Conservation (phyloP, 106 monocot genomes). For the Dendrobium catenatum region DNA sequence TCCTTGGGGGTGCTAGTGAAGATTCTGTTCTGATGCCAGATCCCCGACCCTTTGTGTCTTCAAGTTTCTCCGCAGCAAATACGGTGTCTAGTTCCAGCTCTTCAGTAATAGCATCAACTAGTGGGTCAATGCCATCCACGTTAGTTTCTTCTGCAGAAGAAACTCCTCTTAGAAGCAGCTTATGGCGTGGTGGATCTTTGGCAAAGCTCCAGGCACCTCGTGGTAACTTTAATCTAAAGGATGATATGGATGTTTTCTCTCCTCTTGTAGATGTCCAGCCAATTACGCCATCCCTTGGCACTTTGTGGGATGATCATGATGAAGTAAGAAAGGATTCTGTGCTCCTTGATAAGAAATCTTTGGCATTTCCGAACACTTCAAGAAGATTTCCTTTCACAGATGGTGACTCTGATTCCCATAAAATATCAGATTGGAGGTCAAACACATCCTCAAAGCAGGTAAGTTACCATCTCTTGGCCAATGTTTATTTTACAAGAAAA, state of each 20-base stretch:
- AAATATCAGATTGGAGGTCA: constrained; percentile 58
- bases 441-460: constrained; percentile 49
- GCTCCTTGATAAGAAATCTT: constrained; percentile 36
- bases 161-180: constrained; percentile 48
- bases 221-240: constrained; percentile 49
- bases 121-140: constrained; percentile 29
- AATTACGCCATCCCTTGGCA: constrained; percentile 75
- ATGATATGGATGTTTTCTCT: constrained; percentile 99
- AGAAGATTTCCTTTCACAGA: constrained; percentile 45
- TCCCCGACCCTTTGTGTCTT: constrained; percentile 61
- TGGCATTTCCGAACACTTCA: constrained; percentile 25
- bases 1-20: constrained; percentile 77
- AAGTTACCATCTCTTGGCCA: background rate
- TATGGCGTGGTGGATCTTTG: constrained; percentile 47
- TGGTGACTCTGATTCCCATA: constrained; percentile 32
- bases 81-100: constrained; percentile 30
- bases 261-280: constrained; percentile 97
- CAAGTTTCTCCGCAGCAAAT: constrained; percentile 32
- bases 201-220: constrained; percentile 66
- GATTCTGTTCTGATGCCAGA: constrained; percentile 96
- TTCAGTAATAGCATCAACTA: constrained; percentile 23
- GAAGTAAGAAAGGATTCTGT: constrained; percentile 43
- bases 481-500: background rate
- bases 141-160: constrained; percentile 31
- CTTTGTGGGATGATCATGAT: constrained; percentile 61